Base-by-base conservation (phyloP, 176 grass and related monocot genomes). In the Triticum monococcum region DNA sequence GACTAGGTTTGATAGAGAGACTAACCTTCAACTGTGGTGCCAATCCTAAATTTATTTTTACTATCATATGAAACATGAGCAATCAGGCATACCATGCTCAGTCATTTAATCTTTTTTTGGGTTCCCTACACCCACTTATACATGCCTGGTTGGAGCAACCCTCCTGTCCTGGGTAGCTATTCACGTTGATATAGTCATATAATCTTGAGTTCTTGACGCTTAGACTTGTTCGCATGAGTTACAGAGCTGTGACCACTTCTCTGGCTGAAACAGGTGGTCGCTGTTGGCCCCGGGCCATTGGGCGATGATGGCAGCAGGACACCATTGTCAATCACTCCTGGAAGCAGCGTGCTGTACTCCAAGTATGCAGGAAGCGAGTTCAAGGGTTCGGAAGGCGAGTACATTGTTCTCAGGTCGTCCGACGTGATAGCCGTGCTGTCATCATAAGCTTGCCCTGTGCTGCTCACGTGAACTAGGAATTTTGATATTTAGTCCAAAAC, bases 331-430 rank as follows among this genome's bases (percentile, higher is more conserved):
- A 77, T 95, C 61, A 72, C 79, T 52, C 62, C 88, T 5, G 93
- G 93, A 68, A 95, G 79, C 75, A 80, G 43, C 0, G 88, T 92
- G 33, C 77, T 95, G 68, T 90, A 90, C 82, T 86, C 79, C 17
- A 95, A 92, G 64, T 95, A 90, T 7, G 90, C 90, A 0, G 90
- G 93, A 48, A 95, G 54, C 0, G 93, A 95, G 79, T 95, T 95
- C 83, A 90, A 95, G 82, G 86, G 90, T 9, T 12, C 72, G 18
- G 93, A 90, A 31, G 90, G 90, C n/a, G 74, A 90, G 11, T 92
- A 88, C 59, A 88, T 92, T 8, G 90, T 90, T 87, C 88, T 95
- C 38, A 90, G 64, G 75, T 85, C 57, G 25, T 92, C 93, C 17
- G 93, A 95, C 33, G 82, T 92, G 30, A 88, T 95, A 68, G 93